These are phyloP conservation scores for Lentinula raphanica DNA, from an alignment of 768 basidiomycete species.

Conservation along the genomic window DNA sequence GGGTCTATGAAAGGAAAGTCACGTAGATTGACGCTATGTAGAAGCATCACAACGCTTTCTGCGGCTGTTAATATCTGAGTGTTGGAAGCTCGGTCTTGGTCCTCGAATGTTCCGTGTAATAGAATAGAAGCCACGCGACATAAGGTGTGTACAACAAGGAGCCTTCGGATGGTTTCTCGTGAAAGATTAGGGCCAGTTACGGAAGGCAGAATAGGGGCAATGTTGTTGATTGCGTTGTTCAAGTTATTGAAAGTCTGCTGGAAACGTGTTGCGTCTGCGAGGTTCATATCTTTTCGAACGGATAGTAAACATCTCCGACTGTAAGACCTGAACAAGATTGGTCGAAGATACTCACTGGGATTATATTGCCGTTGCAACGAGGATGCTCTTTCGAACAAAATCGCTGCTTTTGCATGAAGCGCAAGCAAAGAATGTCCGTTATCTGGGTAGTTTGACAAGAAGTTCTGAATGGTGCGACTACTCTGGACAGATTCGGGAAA, in stretches of 20 bases:
- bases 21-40: constrained; percentile 5
- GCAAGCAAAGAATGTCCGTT: constrained; percentile 9
- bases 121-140: constrained; percentile 11
- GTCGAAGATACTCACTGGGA: constrained; percentile 9
- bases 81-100: constrained; percentile 2
- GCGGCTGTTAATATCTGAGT: constrained; percentile 5
- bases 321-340: no score
- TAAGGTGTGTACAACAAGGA: constrained; percentile 12
- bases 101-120: constrained; percentile 10
- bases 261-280: constrained; percentile 1
- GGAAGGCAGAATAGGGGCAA: constrained; percentile 6
- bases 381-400: constrained; percentile 13
- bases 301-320: no score
- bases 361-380: constrained; percentile 6
- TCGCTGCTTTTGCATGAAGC: constrained; percentile 13
- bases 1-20: constrained; percentile 13
- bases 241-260: constrained; percentile 9
- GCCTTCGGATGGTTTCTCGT: not conserved
- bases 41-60: constrained; percentile 7
- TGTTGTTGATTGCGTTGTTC: constrained; percentile 8
- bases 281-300: not conserved
- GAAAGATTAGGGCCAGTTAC: not conserved
- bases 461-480: constrained; percentile 12
- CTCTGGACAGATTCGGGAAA: constrained; percentile 5
- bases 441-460: constrained; percentile 11